A percentile compares a stretch with the other conserved stretches of the same genome.
These are phyloP conservation scores for Thecamonas trahens DNA, from an alignment of 78 protist species.

Conservation along the genomic window DNA sequence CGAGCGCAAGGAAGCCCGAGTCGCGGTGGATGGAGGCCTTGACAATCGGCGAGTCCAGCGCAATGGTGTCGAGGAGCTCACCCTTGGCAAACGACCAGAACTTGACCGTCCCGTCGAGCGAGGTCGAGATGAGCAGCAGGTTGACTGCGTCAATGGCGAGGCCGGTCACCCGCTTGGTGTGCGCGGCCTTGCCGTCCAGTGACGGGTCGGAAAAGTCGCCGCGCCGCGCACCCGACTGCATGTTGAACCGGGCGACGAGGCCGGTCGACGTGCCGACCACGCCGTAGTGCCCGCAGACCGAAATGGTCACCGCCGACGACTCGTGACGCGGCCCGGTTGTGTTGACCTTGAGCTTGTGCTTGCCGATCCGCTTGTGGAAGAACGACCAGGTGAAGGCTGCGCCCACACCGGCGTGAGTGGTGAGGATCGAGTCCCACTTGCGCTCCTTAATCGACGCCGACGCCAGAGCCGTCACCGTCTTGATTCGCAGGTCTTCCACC, in stretches of 20 bases:
- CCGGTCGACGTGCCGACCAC: conserved; percentile 3
- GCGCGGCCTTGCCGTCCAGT: background rate
- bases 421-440: conserved; percentile 37
- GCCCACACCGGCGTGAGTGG: conserved; percentile 4
- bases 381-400: conserved; percentile 12
- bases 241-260: conserved; percentile 3
- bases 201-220: background rate
- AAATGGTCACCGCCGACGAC: background rate
- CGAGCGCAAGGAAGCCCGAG: conserved; percentile 17
- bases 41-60: conserved; percentile 3
- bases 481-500: background rate
- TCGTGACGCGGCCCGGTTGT: background rate
- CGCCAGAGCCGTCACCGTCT: background rate
- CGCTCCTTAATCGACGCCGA: conserved; percentile 2
- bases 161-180: conserved; percentile 6
- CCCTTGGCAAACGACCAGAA: background rate
- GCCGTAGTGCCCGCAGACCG: conserved; percentile 28
- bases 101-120: background rate
- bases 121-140: background rate
- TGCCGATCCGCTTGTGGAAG: conserved; percentile 3
- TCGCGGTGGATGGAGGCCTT: conserved; percentile 8
- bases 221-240: conserved; percentile 24
- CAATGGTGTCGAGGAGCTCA: background rate
- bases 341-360: conserved; percentile 3
- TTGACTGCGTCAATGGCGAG: background rate